A percentile compares a stretch with the other conserved stretches of the same genome.
Evolutionary conservation across 768 basidiomycete species (phyloP).

Genomic region (Hirschioporus abietinus): DNA sequence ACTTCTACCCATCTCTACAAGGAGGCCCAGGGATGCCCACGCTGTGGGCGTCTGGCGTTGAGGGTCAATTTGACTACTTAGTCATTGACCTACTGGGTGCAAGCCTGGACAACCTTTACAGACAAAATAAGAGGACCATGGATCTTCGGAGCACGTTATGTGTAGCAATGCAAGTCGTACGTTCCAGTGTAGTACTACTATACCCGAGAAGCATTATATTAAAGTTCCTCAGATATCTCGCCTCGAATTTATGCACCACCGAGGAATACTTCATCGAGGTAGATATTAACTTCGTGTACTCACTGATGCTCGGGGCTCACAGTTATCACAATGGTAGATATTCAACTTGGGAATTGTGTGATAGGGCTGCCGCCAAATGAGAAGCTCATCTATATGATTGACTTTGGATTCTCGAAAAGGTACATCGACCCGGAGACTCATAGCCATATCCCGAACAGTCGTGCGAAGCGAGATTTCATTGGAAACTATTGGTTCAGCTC

Average conservation of each 20-base stretch:
- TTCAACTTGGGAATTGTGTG: slow-evolving; percentile 74
- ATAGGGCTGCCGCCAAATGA: slow-evolving; percentile 57
- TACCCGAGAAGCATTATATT: neutral
- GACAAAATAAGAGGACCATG: slow-evolving; percentile 53
- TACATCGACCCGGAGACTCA: slow-evolving; percentile 63
- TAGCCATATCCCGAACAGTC: slow-evolving; percentile 69
- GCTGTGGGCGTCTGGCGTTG: slow-evolving; percentile 48
- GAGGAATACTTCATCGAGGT: slow-evolving; percentile 61
- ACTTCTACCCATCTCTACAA: slow-evolving; percentile 64
- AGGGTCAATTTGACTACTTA: slow-evolving; percentile 56
- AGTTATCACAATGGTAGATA: slow-evolving; percentile 31
- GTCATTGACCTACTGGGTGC: slow-evolving; percentile 72
- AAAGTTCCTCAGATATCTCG: slow-evolving; percentile 42
- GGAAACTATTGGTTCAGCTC: slow-evolving; percentile 86
- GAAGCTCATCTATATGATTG: slow-evolving; percentile 71
- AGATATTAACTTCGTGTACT: neutral
- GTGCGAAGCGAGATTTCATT: slow-evolving; percentile 64
- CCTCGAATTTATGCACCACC: slow-evolving; percentile 70
- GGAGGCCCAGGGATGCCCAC: slow-evolving; percentile 71
- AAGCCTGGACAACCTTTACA: slow-evolving; percentile 60
- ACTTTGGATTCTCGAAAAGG: slow-evolving; percentile 78
- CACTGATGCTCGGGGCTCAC: neutral
- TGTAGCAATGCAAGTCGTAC: slow-evolving; percentile 73
- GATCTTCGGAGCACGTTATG: slow-evolving; percentile 69
- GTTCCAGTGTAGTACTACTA: slow-evolving; percentile 18